Conservation (phyloP, 1,284 basidiomycete genomes). For the Puccinia coronata region DNA sequence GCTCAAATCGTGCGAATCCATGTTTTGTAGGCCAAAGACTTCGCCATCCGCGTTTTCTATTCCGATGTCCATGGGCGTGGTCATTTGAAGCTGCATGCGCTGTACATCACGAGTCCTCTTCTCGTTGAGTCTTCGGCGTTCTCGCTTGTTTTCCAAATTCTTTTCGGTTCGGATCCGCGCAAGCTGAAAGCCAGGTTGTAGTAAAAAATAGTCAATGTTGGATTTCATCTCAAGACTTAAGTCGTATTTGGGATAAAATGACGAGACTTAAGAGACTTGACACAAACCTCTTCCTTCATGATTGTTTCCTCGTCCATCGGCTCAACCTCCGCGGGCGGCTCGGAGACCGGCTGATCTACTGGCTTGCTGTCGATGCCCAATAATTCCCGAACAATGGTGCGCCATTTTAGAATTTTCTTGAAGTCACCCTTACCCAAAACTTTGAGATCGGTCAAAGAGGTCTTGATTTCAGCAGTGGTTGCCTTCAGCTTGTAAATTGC, state of each 20-base stretch:
- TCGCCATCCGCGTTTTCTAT: conserved; percentile 75
- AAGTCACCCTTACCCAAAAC: conserved; percentile 98
- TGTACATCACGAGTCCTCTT: conserved; percentile 82
- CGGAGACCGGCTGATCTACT: conserved; percentile 74
- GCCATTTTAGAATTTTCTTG: conserved; percentile 89
- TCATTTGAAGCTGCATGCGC: conserved; percentile 97
- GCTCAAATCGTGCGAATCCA: conserved; percentile 79
- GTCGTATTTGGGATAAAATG: too few relatives aligned
- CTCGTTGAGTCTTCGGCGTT: conserved; percentile 85
- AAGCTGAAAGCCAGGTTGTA: conserved; percentile 64
- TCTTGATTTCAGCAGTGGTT: conserved; percentile 77
- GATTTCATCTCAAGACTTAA: conserved; percentile 17
- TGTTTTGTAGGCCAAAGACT: conserved; percentile 66
- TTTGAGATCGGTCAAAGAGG: conserved; percentile 87
- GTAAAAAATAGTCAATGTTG: background rate
- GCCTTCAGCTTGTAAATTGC: conserved; percentile 72
- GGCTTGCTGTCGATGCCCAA: conserved; percentile 74
- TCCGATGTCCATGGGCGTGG: conserved; percentile 90
- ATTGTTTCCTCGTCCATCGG: conserved; percentile 80
- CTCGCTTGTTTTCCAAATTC: conserved; percentile 68
- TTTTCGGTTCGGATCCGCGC: conserved; percentile 80
- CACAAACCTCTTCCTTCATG: conserved; percentile 77
- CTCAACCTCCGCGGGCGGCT: conserved; percentile 69
- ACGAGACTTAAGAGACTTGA: too few relatives aligned
- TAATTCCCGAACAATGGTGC: conserved; percentile 77